Percentiles rank a stretch among this genome's conserved stretches.
Conservation (phyloP, 345 rosid species). For the Clausena lansium region DNA sequence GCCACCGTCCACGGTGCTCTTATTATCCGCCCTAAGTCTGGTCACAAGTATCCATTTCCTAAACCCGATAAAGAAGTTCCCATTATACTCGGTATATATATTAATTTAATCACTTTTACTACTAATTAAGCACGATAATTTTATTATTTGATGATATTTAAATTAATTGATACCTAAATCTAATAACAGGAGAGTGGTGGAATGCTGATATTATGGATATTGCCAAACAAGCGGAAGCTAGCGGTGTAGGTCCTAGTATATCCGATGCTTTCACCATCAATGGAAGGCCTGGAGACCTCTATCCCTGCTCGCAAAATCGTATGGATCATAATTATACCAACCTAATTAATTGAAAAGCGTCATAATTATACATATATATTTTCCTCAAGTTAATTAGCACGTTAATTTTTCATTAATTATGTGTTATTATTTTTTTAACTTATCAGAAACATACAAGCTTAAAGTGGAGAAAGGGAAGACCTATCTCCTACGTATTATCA, state of each 20-base stretch:
- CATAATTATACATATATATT: not conserved
- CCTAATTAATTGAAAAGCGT: not conserved
- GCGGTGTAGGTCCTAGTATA: conserved; percentile 51
- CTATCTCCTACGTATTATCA: conserved; percentile 77
- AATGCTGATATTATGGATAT: conserved; percentile 67
- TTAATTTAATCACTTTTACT: not conserved
- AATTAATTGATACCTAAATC: not conserved
- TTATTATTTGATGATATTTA: not conserved
- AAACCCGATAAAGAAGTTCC: conserved; percentile 75
- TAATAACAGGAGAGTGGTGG: conserved; percentile 73
- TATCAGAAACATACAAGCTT: conserved; percentile 53
- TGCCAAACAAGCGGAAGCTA: conserved; percentile 47
- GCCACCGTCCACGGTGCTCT: conserved; percentile 89
- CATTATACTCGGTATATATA: conserved; percentile 55
- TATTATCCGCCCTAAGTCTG: conserved; percentile 64
- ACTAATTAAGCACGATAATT: not conserved
- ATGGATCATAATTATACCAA: not conserved
- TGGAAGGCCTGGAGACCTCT: conserved; percentile 85
- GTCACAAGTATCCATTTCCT: conserved; percentile 71
- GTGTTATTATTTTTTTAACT: not conserved
- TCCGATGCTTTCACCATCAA: conserved; percentile 89
- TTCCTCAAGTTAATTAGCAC: no score
- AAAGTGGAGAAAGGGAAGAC: conserved; percentile 61
- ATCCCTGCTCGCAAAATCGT: conserved; percentile 66
- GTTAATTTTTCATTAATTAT: no score